Conservation (phyloP, 139 green algal species). For the Monoraphidium neglectum region DNA sequence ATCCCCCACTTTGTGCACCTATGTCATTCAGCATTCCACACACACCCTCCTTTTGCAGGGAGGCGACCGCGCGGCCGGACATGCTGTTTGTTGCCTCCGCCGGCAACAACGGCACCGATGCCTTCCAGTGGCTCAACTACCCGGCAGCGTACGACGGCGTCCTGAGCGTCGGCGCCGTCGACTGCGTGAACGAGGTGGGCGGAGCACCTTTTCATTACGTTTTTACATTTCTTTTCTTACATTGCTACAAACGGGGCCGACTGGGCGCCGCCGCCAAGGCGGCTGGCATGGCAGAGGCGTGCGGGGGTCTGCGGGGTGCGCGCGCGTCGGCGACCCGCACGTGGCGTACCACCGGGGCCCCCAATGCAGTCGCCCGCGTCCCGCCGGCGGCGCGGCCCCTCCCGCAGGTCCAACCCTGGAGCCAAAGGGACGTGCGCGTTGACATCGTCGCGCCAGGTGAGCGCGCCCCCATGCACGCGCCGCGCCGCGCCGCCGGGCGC, state of each 20-base stretch:
- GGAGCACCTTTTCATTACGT: too few species aligned
- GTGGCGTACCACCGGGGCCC: too few species aligned
- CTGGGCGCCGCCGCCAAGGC: too few species aligned
- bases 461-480: too few species aligned
- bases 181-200: slow-evolving; percentile 15
- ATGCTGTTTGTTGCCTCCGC: slow-evolving; percentile 26
- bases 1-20: neutral
- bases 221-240: too few species aligned
- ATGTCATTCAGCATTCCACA: neutral
- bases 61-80: slow-evolving; percentile 4
- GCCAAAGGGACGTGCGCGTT: slow-evolving; percentile 13
- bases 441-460: slow-evolving; percentile 24
- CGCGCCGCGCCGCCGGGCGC: too few species aligned
- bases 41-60: slow-evolving; percentile 4
- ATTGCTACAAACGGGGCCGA: too few species aligned
- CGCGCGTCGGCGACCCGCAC: too few species aligned
- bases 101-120: slow-evolving; percentile 24
- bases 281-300: too few species aligned
- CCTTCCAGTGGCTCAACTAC: slow-evolving; percentile 15
- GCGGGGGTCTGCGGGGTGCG: too few species aligned
- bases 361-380: too few species aligned
- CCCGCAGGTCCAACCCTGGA: neutral
- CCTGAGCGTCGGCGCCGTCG: slow-evolving; percentile 6
- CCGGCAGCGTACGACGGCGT: slow-evolving; percentile 15
- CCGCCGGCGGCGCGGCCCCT: too few species aligned